These are phyloP conservation scores for Hygrophorus russula DNA, from an alignment of 768 basidiomycete genomes.

Conservation along the genomic window DNA sequence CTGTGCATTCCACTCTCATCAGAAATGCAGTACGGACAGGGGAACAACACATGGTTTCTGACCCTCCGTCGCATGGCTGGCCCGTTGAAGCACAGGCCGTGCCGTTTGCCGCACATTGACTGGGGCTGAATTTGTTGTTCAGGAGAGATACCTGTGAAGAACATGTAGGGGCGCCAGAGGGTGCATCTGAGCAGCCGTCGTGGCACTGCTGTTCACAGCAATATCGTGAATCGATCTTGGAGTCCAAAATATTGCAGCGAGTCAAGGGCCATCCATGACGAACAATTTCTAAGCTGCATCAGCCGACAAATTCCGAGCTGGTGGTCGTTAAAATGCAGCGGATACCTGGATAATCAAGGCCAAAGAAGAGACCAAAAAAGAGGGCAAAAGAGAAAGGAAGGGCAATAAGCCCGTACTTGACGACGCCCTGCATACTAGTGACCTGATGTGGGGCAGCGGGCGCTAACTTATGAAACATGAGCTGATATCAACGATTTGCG, in stretches of 20 bases:
- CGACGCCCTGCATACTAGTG: too few relatives aligned
- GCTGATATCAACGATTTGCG: too few relatives aligned
- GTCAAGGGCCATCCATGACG: conserved; percentile 12
- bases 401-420: too few relatives aligned
- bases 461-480: too few relatives aligned
- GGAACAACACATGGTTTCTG: background rate
- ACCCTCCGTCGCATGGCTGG: conserved; percentile 11
- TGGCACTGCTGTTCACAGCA: conserved; percentile 11
- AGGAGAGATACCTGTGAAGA: conserved; percentile 7
- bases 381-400: conserved; percentile 5
- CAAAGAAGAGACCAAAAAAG: conserved; percentile 13
- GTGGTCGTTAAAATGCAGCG: background rate
- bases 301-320: background rate
- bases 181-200: conserved; percentile 4
- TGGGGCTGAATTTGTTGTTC: conserved; percentile 7
- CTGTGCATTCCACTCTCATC: background rate
- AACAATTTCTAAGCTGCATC: conserved; percentile 10
- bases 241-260: conserved; percentile 9
- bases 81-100: conserved; percentile 7
- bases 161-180: conserved; percentile 7
- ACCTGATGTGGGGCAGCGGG: too few relatives aligned
- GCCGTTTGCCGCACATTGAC: conserved; percentile 5
- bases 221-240: conserved; percentile 7
- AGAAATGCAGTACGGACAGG: background rate
- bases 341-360: conserved; percentile 11